These are phyloP conservation scores for Akanthomyces muscarius DNA, from an alignment of 2,329 filamentous ascomycete species.

Conservation along the genomic window DNA sequence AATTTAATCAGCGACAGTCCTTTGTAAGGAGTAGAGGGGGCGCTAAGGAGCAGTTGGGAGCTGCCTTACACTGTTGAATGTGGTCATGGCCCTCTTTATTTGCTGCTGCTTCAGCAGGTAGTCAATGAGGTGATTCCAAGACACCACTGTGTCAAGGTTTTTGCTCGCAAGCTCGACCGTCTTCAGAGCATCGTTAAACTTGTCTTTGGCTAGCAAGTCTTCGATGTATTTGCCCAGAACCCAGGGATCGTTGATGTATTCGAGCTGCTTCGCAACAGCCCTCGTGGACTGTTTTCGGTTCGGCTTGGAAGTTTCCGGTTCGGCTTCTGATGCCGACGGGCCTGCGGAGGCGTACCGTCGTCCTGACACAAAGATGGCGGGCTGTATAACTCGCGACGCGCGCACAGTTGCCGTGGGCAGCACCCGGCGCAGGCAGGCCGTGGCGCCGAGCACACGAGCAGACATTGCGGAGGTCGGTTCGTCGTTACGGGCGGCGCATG, in stretches of 20 bases:
- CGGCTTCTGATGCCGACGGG: slow-evolving; percentile 13
- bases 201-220: slow-evolving; percentile 53
- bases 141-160: slow-evolving; percentile 61
- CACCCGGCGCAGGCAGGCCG: slow-evolving; percentile 5
- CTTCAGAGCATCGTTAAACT: slow-evolving; percentile 62
- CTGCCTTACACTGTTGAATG: slow-evolving; percentile 75
- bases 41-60: not conserved
- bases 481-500: slow-evolving; percentile 2
- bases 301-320: slow-evolving; percentile 23
- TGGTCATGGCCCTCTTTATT: slow-evolving; percentile 64
- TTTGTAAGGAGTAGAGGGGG: no score
- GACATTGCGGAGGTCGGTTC: slow-evolving; percentile 1
- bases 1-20: slow-evolving; percentile 11
- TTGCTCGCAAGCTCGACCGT: slow-evolving; percentile 68
- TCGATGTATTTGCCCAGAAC: slow-evolving; percentile 67
- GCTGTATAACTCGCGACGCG: not conserved
- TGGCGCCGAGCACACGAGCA: slow-evolving; percentile 5
- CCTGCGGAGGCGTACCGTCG: slow-evolving; percentile 20
- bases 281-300: slow-evolving; percentile 31
- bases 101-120: slow-evolving; percentile 60
- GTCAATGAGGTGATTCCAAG: slow-evolving; percentile 84
- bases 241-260: slow-evolving; percentile 64
- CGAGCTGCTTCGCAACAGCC: slow-evolving; percentile 52
- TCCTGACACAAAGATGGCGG: slow-evolving; percentile 6
- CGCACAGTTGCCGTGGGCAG: not conserved